These are phyloP conservation scores for Infundibulicybe gibba DNA, from an alignment of 768 basidiomycete genomes.

Conservation along the genomic window DNA sequence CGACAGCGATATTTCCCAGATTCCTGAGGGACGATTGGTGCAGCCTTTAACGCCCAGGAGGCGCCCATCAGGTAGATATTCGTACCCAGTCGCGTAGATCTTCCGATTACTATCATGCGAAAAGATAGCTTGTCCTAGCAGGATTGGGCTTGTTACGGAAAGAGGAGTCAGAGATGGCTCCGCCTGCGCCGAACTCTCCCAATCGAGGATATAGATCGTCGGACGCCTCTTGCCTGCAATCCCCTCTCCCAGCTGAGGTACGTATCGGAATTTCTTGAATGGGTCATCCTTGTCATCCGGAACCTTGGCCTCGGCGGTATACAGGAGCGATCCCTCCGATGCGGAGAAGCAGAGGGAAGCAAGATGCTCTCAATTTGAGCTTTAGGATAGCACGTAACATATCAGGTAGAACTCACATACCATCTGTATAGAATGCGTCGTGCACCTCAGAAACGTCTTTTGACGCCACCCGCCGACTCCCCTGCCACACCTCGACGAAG, in stretches of 20 bases:
- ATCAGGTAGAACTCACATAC: constrained; percentile 22
- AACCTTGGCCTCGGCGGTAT: constrained; percentile 54
- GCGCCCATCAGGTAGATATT: constrained; percentile 52
- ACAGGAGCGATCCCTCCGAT: constrained; percentile 49
- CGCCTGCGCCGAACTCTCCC: constrained; percentile 23
- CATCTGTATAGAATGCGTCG: constrained; percentile 60
- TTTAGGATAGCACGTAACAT: not conserved
- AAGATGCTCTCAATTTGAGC: constrained; percentile 39
- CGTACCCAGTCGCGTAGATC: constrained; percentile 61
- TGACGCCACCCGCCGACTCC: constrained; percentile 36
- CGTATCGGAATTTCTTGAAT: constrained; percentile 47
- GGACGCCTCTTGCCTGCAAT: constrained; percentile 51
- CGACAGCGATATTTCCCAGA: constrained; percentile 45
- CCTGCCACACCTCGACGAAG: constrained; percentile 59
- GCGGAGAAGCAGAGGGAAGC: constrained; percentile 51
- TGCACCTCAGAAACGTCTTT: constrained; percentile 58
- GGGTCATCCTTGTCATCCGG: constrained; percentile 24
- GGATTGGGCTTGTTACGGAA: constrained; percentile 15
- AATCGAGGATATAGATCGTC: constrained; percentile 49
- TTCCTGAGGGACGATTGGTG: constrained; percentile 52
- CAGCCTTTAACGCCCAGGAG: constrained; percentile 58
- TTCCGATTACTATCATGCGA: constrained; percentile 28
- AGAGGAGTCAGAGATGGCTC: constrained; percentile 14
- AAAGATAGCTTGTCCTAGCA: constrained; percentile 59
- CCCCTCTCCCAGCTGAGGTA: constrained; percentile 62